Evolutionary conservation across 2,329 filamentous ascomycete genomes (phyloP), one percentile per base, ranked within the genome.

Genomic region (Thermomyces lanuginosus): DNA sequence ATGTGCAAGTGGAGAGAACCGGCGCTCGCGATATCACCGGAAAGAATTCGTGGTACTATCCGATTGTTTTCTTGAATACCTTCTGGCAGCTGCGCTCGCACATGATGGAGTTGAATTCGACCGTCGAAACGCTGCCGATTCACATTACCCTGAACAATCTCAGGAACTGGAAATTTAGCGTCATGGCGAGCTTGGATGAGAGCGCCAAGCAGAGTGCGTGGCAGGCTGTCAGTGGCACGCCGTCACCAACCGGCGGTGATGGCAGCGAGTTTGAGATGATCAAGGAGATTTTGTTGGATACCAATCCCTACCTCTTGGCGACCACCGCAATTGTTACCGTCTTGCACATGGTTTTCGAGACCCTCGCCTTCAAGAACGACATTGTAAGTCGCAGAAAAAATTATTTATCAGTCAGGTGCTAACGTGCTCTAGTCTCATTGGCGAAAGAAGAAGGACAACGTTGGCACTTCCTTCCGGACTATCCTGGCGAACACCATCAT

Each of bases 401-500:
- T n/a, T n/a, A 7, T 13, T 24, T 19, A 6, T 16, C 21, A 8
- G 10, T 11, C 10, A 13, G 15, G 18, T 22, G 23, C 34, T 26
- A 42, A 46, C 31, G 43, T 24, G 8, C 11, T 30, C 22, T 21
- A 60, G 56, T 64, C 83, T 25, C 89, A 98, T 57, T 98, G 89
- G 72, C 81, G 84, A 49, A 93, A 95, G 64, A 98, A 98, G 76
- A 98, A 98, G 65, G 91, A 95, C 60, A 89, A 92, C 32, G 79
- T 98, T 15, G 89, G 89, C 36, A 92, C 92, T 23, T 93, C 84
- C 1, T 78, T 98, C 33, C 82, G 89, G 31, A 91, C 86, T 16
- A 98, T 98, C 45, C 63, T 98, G 31, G 83, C 81, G 49, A 98
- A 95, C 46, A 84, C 95, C 35, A 84, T 95, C 53, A 98, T 98